These are phyloP conservation scores for Trichoderma koningiopsis DNA, from an alignment of 2,329 filamentous ascomycete species.

Conservation along the genomic window DNA sequence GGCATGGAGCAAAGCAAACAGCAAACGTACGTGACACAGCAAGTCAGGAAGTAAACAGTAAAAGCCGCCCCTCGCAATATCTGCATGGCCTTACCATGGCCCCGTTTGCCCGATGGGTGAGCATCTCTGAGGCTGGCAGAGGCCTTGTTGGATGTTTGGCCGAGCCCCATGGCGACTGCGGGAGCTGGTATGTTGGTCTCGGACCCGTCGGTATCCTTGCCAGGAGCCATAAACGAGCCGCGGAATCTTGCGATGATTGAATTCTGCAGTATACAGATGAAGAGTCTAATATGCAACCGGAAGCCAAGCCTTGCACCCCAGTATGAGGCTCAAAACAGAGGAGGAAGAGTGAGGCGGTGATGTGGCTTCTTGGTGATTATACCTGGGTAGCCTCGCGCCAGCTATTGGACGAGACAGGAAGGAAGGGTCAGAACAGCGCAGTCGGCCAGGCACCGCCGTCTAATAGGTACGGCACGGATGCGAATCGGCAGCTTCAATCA, in stretches of 20 bases:
- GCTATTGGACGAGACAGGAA: background rate
- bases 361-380: conserved; percentile 8
- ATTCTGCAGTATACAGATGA: background rate
- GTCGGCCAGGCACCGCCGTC: conserved; percentile 18
- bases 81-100: conserved; percentile 54
- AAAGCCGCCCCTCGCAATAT: conserved; percentile 56
- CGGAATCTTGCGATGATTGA: background rate
- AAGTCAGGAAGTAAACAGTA: conserved; percentile 53
- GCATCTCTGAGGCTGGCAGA: conserved; percentile 26
- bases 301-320: background rate
- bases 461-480: conserved; percentile 4
- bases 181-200: conserved; percentile 37
- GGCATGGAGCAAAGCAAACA: background rate
- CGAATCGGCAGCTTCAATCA: background rate
- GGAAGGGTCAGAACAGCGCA: background rate
- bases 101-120: conserved; percentile 59
- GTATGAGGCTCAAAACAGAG: background rate
- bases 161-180: conserved; percentile 34
- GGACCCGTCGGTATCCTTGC: conserved; percentile 30
- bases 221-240: conserved; percentile 33
- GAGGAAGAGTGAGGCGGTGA: conserved; percentile 1
- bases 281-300: background rate
- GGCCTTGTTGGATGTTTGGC: conserved; percentile 27
- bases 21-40: conserved; percentile 51
- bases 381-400: background rate